A percentile compares a stretch with the other conserved stretches of the same genome.
Evolutionary conservation across 176 grass and related monocot species (phyloP).

Genomic region (Aegilops tauschii): DNA sequence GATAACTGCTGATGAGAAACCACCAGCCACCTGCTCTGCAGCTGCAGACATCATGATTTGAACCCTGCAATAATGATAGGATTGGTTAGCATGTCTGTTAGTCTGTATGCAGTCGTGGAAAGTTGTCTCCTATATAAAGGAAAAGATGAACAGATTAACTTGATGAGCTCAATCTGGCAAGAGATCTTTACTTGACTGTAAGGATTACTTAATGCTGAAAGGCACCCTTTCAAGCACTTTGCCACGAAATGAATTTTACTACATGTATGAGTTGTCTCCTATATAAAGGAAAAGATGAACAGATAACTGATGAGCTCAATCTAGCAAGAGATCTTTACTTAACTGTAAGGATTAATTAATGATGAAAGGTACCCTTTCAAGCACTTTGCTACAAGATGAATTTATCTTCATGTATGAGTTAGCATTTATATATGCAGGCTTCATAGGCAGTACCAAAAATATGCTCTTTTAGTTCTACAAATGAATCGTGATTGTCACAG

Average conservation of each 20-base stretch:
- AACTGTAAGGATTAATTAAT: too few relatives aligned
- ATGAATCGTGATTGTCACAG: neutral
- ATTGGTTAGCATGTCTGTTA: neutral
- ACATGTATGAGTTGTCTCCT: neutral
- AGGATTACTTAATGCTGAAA: too few relatives aligned
- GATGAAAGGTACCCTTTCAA: too few relatives aligned
- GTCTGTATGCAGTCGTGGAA: neutral
- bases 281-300: too few relatives aligned
- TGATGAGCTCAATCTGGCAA: too few relatives aligned
- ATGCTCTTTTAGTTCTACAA: neutral
- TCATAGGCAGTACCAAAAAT: neutral
- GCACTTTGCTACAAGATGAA: too few relatives aligned
- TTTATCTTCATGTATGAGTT: too few relatives aligned
- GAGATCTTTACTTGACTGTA: too few relatives aligned
- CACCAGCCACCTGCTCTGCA: neutral
- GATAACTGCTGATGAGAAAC: constrained; percentile 1
- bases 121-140: neutral
- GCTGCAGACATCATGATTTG: neutral
- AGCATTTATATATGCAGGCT: neutral
- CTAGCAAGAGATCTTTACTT: too few relatives aligned
- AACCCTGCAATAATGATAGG: neutral
- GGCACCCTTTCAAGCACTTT: neutral
- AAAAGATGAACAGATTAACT: too few relatives aligned
- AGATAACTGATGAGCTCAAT: too few relatives aligned
- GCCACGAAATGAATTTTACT: too few relatives aligned